Evolutionary conservation across 2,329 filamentous ascomycete species (phyloP), one percentile per base, ranked within the genome.

Genomic region (Pyrenophora tritici-repentis): DNA sequence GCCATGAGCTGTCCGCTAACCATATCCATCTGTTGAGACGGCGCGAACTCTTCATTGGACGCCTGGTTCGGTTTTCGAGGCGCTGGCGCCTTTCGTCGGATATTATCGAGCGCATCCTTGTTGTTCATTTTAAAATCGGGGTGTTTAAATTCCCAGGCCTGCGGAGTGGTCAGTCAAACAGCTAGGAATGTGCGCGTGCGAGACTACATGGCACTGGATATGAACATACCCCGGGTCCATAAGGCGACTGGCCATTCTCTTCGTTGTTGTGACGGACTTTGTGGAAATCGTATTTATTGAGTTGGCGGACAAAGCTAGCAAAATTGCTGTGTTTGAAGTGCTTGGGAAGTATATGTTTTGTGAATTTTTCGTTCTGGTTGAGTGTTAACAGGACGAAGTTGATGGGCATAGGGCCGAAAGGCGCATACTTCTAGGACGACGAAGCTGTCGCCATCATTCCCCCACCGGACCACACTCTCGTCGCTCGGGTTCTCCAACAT

Each of bases 281-380:
- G 80, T 99, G 94, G 65, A 99, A 99, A 71, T 96, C 92, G 74
- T 96, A 97, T 73, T 97, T 97, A 79, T 97, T 97, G 51, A 97
- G 79, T 73, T 97, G 92, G 41, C 92, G 88, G 51, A 97, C 92
- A 71, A 97, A 97, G 75, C 91, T 96, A 26, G 92, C 92, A 78
- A 97, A 97, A 74, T 97, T 97, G 83, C 91, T 96, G 77, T 97
- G 94, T 76, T 99, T 99, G 81, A 99, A 99, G 68, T 97, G 91
- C 72, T 97, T 97, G 2, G 94, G 94, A 13, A 99, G 84, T 65
- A 99, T 96, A 33, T 90, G 89, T 73, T 97, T 96, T 17, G 94
- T 97, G 70, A 99, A 99, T 74, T 96, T 96, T 74, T 97, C 93
- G 74, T 95, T 96, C 93, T 97, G 73, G 41, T 36, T 32, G 12